These are phyloP conservation scores for Ganoderma multipileum DNA, from an alignment of 1,284 basidiomycete species.

Conservation along the genomic window DNA sequence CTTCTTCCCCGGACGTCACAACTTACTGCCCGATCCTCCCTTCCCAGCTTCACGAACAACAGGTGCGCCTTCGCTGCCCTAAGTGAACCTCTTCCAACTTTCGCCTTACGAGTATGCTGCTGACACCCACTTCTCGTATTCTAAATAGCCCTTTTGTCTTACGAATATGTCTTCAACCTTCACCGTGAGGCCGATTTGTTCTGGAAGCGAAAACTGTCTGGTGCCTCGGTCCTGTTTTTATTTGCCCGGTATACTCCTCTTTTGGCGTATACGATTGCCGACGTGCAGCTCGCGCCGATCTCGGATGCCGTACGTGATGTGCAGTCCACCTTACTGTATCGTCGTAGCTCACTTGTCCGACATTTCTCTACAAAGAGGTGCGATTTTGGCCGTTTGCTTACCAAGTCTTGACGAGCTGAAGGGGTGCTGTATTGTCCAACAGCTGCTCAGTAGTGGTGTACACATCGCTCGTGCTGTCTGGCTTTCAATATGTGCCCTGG, in stretches of 20 bases:
- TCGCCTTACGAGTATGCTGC: too few relatives aligned
- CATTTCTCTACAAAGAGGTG: background rate
- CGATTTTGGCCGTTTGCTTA: background rate
- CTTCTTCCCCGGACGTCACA: background rate
- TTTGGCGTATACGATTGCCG: background rate
- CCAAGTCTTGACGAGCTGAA: background rate
- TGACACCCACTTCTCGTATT: background rate
- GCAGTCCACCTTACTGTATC: background rate
- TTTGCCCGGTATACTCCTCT: background rate
- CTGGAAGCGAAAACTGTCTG: background rate
- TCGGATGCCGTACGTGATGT: background rate
- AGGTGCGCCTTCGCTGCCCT: background rate
- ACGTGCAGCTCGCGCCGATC: background rate
- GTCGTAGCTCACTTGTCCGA: background rate
- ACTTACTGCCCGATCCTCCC: background rate
- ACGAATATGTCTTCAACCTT: background rate
- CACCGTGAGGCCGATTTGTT: background rate
- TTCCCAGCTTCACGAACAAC: background rate
- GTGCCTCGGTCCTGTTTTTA: constrained; percentile 1
- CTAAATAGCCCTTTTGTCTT: background rate
- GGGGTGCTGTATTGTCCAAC: background rate
- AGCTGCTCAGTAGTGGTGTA: background rate
- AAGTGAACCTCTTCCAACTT: background rate
- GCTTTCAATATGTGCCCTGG: background rate
- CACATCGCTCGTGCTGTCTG: background rate